These are phyloP conservation scores for Phytophthora pini DNA, from an alignment of 352 stramenopile species.

Conservation along the genomic window DNA sequence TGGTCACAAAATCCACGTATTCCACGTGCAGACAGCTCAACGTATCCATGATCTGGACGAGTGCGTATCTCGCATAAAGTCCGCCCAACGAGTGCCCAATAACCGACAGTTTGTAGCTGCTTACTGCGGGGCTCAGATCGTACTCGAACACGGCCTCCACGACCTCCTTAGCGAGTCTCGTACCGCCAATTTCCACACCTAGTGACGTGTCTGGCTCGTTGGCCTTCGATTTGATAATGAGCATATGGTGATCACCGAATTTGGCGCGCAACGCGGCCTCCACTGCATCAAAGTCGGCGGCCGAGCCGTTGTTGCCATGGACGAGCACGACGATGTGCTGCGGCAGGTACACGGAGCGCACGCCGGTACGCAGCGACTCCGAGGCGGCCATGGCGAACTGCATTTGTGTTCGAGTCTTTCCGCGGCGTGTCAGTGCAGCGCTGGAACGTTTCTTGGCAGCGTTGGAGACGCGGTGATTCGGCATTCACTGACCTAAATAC, in stretches of 20 bases:
- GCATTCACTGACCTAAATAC: constrained; percentile 22
- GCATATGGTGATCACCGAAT: constrained; percentile 53
- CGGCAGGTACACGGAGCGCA: constrained; percentile 45
- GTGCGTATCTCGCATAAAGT: constrained; percentile 74
- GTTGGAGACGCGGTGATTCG: constrained; percentile 4
- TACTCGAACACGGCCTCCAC: constrained; percentile 64
- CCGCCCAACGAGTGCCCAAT: constrained; percentile 80
- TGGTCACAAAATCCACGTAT: constrained; percentile 80
- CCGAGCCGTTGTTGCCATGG: constrained; percentile 84
- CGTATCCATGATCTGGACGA: constrained; percentile 60
- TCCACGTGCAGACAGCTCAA: constrained; percentile 68
- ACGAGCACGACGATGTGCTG: constrained; percentile 82
- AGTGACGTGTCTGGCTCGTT: constrained; percentile 74
- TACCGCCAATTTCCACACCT: constrained; percentile 70
- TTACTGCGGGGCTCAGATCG: constrained; percentile 56
- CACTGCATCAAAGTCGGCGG: constrained; percentile 72
- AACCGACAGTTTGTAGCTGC: constrained; percentile 73
- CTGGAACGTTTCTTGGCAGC: constrained; percentile 21
- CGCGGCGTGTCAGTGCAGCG: constrained; percentile 1
- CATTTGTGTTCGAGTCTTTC: constrained; percentile 11
- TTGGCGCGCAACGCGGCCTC: constrained; percentile 49
- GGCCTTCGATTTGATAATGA: constrained; percentile 69
- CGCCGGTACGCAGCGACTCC: constrained; percentile 17
- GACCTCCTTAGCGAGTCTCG: constrained; percentile 70
- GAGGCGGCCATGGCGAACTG: constrained; percentile 20